Conservation (phyloP, 331 rosid species). For the Dryas integrifolia region DNA sequence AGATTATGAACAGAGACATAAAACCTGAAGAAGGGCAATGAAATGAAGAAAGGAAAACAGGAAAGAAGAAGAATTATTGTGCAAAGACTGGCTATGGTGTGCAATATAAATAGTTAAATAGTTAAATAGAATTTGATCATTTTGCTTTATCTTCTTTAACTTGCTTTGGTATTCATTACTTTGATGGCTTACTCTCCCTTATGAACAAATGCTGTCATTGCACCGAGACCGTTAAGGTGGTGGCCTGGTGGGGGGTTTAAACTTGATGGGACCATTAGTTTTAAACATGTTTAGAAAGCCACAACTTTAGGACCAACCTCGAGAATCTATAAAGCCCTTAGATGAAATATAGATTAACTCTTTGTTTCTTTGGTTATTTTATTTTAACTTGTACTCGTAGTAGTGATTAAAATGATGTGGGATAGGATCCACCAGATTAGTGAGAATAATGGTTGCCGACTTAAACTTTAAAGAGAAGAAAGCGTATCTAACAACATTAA, state of each 20-base stretch:
- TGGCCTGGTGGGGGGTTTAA: slow-evolving; percentile 1
- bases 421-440: slow-evolving; percentile 38
- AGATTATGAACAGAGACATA: not conserved
- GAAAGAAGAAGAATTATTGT: slow-evolving; percentile 19
- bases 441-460: slow-evolving; percentile 17
- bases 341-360: slow-evolving; percentile 16
- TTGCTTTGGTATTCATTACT: slow-evolving; percentile 53
- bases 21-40: slow-evolving; percentile 19
- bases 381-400: slow-evolving; percentile 20
- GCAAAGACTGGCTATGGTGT: slow-evolving; percentile 37
- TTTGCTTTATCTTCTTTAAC: slow-evolving; percentile 59
- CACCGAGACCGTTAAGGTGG: slow-evolving; percentile 25
- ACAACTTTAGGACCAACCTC: slow-evolving; percentile 61
- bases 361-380: slow-evolving; percentile 20
- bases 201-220: slow-evolving; percentile 14
- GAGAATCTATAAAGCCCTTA: slow-evolving; percentile 47
- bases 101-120: slow-evolving; percentile 16
- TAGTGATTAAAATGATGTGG: slow-evolving; percentile 21
- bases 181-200: slow-evolving; percentile 40
- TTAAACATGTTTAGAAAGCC: slow-evolving; percentile 42
- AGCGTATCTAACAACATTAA: slow-evolving; percentile 25
- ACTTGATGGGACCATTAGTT: slow-evolving; percentile 37
- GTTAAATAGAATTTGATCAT: slow-evolving; percentile 20
- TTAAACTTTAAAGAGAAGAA: slow-evolving; percentile 16
- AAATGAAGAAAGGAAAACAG: slow-evolving; percentile 23